phyloP scores from a whole-genome alignment of 331 rosid species.

The Stylosanthes scabra region DNA sequence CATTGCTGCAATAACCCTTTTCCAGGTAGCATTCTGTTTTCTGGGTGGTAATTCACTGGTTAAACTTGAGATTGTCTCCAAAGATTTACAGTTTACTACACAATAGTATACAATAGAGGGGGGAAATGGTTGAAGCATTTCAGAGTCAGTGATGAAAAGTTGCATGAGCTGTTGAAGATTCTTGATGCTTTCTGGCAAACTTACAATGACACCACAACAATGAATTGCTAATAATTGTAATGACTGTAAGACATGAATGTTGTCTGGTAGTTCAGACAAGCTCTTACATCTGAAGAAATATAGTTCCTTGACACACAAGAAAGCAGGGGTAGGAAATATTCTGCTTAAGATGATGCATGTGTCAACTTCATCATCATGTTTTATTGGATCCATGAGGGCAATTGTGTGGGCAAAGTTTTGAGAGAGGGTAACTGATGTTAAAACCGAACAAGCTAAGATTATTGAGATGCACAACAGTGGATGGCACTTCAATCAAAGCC shows the following conservation, averaged over 20 bases:
- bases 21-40: constrained; percentile 8
- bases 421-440: background rate
- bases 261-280: constrained; percentile 25
- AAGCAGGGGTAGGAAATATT: background rate
- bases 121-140: constrained; percentile 3
- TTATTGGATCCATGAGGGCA: background rate
- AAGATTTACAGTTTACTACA: background rate
- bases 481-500: background rate
- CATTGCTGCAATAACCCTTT: background rate
- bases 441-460: no score
- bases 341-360: background rate
- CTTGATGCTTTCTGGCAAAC: constrained; percentile 26
- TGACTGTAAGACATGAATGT: constrained; percentile 13
- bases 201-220: background rate
- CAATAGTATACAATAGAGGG: background rate
- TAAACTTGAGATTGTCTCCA: background rate
- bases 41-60: background rate
- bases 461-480: background rate
- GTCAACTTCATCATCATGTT: background rate
- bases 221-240: accelerated
- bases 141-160: background rate
- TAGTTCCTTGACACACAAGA: background rate
- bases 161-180: background rate
- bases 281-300: accelerated
- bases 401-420: background rate